Base-by-base conservation (phyloP, 2,329 filamentous ascomycete species). In the Fusarium liriodendri region DNA sequence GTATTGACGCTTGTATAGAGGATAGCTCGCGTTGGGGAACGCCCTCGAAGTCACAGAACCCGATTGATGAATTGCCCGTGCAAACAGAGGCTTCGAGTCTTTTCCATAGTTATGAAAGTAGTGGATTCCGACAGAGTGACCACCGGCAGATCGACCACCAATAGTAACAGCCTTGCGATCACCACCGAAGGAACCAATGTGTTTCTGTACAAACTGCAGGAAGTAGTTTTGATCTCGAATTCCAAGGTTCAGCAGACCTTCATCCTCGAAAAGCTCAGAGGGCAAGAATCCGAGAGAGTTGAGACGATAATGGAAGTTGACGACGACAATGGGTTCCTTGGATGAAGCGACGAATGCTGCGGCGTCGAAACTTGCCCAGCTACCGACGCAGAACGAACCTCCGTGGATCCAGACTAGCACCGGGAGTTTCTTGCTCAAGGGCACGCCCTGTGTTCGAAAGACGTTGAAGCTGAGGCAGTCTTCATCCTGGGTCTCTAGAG, bases 131-230 rank as follows among this genome's bases (percentile, higher is more conserved):
- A 82, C 81, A 0, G 82, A 83, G 65, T 84, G 82, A 9, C 80
- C 75, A 55, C 90, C 89, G 0, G 89, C 88, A 11, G 85, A 87
- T 68, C 89, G 86, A 0, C 90, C 89, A 66, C 85, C 85, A 20
- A 90, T 84, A 0, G 88, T 89, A 0, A 91, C 86, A 8, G 86
- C 83, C 2, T 77, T 71, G 0, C 84, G 83, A 62, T 91, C 85
- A 4, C 89, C 89, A 0, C 89, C 88, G 62, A 91, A 91, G 2
- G 82, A 77, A 2, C 79, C 73, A 61, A 91, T 88, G 67, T 91
- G 79, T 10, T 82, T 82, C 58, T 89, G 85, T 0, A 90, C 85
- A 83, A 89, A 91, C 71, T 86, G 77, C 2, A 91, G 78, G 3
- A 87, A 85, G 5, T 85, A 85, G 16, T 84, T 83, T 72, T 89